Evolutionary conservation across 768 basidiomycete species (phyloP).

Genomic region (Hebeloma cylindrosporum): DNA sequence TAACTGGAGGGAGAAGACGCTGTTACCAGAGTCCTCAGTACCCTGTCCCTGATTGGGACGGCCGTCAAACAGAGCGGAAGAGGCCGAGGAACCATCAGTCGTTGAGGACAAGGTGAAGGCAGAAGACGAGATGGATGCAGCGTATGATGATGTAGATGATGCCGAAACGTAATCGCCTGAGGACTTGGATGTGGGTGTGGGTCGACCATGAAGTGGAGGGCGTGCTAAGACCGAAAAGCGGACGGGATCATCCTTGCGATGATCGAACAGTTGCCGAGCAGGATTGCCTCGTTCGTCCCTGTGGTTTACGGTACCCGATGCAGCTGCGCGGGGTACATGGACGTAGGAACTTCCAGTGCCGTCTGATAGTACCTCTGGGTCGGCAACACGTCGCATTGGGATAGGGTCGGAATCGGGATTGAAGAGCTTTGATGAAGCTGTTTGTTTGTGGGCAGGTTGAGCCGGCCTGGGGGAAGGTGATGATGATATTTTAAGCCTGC

Average conservation of each 20-base stretch:
- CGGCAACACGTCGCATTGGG: constrained; percentile 57
- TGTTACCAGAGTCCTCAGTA: constrained; percentile 58
- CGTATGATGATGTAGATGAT: constrained; percentile 74
- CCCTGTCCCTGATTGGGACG: constrained; percentile 33
- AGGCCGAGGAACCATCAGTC: constrained; percentile 73
- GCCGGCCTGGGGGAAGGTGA: constrained; percentile 38
- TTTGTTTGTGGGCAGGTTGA: constrained; percentile 33
- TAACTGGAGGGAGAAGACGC: constrained; percentile 70
- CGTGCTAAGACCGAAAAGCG: constrained; percentile 71
- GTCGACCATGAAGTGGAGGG: constrained; percentile 40
- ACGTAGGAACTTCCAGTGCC: constrained; percentile 52
- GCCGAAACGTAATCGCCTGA: constrained; percentile 74
- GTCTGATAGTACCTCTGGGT: constrained; percentile 68
- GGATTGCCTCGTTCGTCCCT: constrained; percentile 33
- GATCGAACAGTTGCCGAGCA: constrained; percentile 78
- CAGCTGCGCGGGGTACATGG: constrained; percentile 37
- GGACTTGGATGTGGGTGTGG: constrained; percentile 54
- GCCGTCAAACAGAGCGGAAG: constrained; percentile 68
- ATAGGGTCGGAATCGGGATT: constrained; percentile 73
- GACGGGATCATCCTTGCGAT: constrained; percentile 87
- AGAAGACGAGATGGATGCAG: constrained; percentile 65
- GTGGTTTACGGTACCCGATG: constrained; percentile 17
- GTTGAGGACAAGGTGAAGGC: constrained; percentile 75
- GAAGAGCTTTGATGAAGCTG: constrained; percentile 52
- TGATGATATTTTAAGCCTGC: constrained; percentile 66